Percentiles rank a stretch among this genome's conserved stretches.
These are phyloP conservation scores for Rhytidhysteron rufulum DNA, from an alignment of 2,329 filamentous ascomycete genomes.

Conservation along the genomic window DNA sequence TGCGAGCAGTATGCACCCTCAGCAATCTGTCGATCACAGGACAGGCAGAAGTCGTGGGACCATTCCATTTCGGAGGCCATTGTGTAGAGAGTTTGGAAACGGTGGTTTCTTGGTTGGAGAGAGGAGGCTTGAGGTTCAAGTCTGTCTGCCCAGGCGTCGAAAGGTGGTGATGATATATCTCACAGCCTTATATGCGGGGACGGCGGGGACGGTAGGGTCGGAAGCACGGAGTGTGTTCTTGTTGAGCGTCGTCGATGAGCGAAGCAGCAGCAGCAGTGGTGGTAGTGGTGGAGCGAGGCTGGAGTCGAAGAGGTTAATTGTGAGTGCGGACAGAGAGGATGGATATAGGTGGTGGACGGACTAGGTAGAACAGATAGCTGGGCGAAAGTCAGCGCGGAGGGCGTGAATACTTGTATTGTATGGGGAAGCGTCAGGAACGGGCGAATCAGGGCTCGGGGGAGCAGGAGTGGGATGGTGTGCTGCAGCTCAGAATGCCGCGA, in stretches of 20 bases:
- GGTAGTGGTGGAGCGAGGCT: slow-evolving; percentile 1
- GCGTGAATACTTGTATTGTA: background rate
- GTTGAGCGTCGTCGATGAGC: slow-evolving; percentile 1
- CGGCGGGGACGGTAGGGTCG: slow-evolving; percentile 3
- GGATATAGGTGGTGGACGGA: slow-evolving; percentile 4
- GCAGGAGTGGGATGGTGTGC: slow-evolving; percentile 1
- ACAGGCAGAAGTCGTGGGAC: slow-evolving; percentile 89
- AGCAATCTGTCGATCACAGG: slow-evolving; percentile 85
- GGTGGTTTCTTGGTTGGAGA: slow-evolving; percentile 1
- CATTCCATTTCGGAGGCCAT: slow-evolving; percentile 55
- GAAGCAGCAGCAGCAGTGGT: slow-evolving; percentile 1
- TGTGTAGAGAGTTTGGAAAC: slow-evolving; percentile 9
- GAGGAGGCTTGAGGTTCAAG: slow-evolving; percentile 4
- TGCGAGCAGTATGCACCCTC: slow-evolving; percentile 84
- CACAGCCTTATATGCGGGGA: too few relatives aligned
- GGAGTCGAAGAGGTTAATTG: background rate
- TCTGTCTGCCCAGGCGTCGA: background rate
- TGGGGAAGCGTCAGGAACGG: slow-evolving; percentile 1
- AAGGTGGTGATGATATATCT: slow-evolving; percentile 3
- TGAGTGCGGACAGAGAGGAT: slow-evolving; percentile 3
- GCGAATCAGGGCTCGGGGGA: slow-evolving; percentile 3
- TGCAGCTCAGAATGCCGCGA: background rate
- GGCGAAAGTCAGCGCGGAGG: background rate
- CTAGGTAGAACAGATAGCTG: background rate
- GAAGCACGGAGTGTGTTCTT: slow-evolving; percentile 5